phyloP scores from a whole-genome alignment of 768 basidiomycete species.

The Sporobolomyces pararoseus region DNA sequence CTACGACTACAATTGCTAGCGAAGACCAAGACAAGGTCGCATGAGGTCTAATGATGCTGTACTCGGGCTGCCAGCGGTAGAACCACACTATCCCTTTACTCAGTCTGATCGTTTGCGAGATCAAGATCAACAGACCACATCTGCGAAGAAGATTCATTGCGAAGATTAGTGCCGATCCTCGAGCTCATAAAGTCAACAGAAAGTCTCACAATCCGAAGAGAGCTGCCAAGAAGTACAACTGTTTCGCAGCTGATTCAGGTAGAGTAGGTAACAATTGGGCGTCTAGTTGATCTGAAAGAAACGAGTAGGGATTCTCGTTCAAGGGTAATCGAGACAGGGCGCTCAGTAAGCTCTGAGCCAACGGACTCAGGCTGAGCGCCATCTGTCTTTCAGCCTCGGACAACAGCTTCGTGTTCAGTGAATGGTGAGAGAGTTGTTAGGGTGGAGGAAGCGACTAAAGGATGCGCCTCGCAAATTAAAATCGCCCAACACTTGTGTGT shows the following conservation, averaged over 20 bases:
- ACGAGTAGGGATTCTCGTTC: conserved; percentile 3
- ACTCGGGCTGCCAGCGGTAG: conserved; percentile 7
- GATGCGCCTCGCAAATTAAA: no score
- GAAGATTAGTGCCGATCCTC: no score
- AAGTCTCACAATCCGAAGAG: conserved; percentile 8
- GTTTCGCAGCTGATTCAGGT: background rate
- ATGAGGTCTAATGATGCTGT: conserved; percentile 1
- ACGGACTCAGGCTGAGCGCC: background rate
- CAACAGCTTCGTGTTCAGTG: no score
- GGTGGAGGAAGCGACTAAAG: no score
- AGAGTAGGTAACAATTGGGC: conserved; percentile 9
- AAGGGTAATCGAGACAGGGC: background rate
- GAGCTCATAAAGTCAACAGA: no score
- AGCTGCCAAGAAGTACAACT: conserved; percentile 15
- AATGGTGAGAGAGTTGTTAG: no score
- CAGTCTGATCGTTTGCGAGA: conserved; percentile 1
- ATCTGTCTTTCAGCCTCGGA: no score
- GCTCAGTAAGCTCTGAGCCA: background rate
- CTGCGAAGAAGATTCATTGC: conserved; percentile 9
- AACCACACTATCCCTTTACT: conserved; percentile 19
- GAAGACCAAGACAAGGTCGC: conserved; percentile 11
- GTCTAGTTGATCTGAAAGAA: background rate
- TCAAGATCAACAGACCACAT: background rate
- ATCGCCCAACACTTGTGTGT: no score
- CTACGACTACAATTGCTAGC: conserved; percentile 13